phyloP scores from a whole-genome alignment of 371 early-diverging fungal genomes.

The Homolaphlyctis polyrhiza region DNA sequence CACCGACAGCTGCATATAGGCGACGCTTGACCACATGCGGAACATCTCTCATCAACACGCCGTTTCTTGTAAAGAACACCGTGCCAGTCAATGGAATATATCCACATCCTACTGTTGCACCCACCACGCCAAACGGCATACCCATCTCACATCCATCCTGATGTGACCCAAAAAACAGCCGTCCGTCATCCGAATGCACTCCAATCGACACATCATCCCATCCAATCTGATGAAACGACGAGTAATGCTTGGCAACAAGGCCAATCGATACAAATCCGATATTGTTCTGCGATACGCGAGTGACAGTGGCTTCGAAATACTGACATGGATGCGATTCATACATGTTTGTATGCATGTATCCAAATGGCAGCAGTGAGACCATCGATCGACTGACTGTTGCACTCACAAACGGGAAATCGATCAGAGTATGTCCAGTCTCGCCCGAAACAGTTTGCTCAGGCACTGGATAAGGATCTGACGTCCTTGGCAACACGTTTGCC shows the following conservation, averaged over 20 bases:
- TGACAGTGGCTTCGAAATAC: not conserved
- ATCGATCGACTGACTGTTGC: not conserved
- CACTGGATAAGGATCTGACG: not conserved
- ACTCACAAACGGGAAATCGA: not conserved
- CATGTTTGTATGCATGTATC: not conserved
- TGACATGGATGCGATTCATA: not conserved
- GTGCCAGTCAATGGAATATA: conserved; percentile 2
- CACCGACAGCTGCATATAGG: conserved; percentile 4
- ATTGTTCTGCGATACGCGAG: not conserved
- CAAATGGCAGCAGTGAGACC: conserved; percentile 2
- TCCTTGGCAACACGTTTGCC: not conserved
- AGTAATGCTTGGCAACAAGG: conserved; percentile 15
- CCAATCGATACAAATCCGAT: conserved; percentile 20
- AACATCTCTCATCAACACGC: not conserved
- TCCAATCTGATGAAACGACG: conserved; percentile 26
- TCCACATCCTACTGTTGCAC: conserved; percentile 5
- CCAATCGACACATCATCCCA: conserved; percentile 21
- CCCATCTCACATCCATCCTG: not conserved
- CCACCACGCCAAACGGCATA: too few relatives aligned
- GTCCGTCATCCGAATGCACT: conserved; percentile 23
- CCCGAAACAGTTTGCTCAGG: not conserved
- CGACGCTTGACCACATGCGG: not conserved
- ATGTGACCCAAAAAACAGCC: conserved; percentile 13
- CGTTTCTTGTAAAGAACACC: conserved; percentile 10
- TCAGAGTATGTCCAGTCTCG: too few relatives aligned